phyloP scores from a whole-genome alignment of 345 rosid genomes.

The Alliaria petiolata region DNA sequence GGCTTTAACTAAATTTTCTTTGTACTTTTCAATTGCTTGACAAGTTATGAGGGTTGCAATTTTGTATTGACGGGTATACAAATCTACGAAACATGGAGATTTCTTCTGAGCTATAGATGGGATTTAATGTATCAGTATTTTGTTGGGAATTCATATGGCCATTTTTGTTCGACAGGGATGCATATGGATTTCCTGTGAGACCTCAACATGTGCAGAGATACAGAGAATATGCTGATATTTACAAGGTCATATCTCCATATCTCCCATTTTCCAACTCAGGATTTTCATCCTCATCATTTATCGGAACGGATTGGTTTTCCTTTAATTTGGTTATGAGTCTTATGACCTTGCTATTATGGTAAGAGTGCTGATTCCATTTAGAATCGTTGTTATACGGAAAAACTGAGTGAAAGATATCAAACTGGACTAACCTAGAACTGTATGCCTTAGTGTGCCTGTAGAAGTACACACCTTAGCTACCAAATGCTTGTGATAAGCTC shows the following conservation, averaged over 20 bases:
- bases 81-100: not conserved
- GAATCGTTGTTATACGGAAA: too few relatives aligned
- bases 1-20: not conserved
- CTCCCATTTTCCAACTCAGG: not conserved
- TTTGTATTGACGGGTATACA: not conserved
- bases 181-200: conserved; percentile 96
- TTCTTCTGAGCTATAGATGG: not conserved
- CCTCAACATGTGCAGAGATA: conserved; percentile 98
- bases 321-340: not conserved
- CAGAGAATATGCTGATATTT: conserved; percentile 90
- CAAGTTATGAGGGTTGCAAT: not conserved
- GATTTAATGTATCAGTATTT: not conserved
- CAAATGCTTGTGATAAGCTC: not conserved
- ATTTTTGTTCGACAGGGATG: conserved; percentile 63
- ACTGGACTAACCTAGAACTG: too few relatives aligned
- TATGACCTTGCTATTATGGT: too few relatives aligned
- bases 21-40: not conserved
- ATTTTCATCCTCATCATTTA: not conserved
- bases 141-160: conserved; percentile 6
- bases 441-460: not conserved
- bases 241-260: conserved; percentile 85
- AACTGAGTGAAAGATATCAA: too few relatives aligned
- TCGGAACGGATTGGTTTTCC: not conserved
- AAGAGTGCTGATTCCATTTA: too few relatives aligned
- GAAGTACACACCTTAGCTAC: not conserved